phyloP scores from a whole-genome alignment of 345 rosid species.

The Citropsis articulata region DNA sequence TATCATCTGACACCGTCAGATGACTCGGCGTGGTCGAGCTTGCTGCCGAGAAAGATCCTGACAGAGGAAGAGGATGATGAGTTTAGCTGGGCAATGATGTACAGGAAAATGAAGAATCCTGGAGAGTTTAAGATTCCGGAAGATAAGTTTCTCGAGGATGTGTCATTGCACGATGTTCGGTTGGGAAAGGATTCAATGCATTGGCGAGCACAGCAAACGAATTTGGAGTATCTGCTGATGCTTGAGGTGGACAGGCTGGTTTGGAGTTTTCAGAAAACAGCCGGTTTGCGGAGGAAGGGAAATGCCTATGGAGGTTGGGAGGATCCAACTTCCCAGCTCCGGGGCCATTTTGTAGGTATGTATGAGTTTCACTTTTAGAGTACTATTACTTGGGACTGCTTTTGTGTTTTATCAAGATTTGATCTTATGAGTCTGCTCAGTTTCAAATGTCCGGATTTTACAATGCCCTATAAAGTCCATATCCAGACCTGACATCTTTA shows the following conservation, averaged over 20 bases:
- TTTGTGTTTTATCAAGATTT: too few species aligned
- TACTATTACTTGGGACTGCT: too few species aligned
- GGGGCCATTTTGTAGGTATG: slow-evolving; percentile 60
- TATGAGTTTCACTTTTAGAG: not conserved
- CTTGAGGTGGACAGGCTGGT: slow-evolving; percentile 46
- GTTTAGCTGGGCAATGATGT: slow-evolving; percentile 21
- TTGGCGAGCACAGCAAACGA: slow-evolving; percentile 54
- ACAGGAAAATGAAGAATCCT: not conserved
- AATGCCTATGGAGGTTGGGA: slow-evolving; percentile 55
- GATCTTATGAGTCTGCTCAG: too few species aligned
- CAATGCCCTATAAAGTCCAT: too few species aligned
- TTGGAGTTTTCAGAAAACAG: slow-evolving; percentile 54
- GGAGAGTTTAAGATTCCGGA: slow-evolving; percentile 7
- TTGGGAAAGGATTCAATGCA: slow-evolving; percentile 43
- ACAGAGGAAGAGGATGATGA: slow-evolving; percentile 35
- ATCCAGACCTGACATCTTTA: too few species aligned
- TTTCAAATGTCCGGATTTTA: too few species aligned
- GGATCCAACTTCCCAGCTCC: slow-evolving; percentile 29
- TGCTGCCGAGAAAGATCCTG: slow-evolving; percentile 43
- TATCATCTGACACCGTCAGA: slow-evolving; percentile 48
- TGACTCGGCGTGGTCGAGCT: slow-evolving; percentile 39
- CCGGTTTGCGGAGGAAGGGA: slow-evolving; percentile 41
- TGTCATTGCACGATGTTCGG: slow-evolving; percentile 44
- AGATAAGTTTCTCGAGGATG: slow-evolving; percentile 37
- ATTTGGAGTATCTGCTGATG: slow-evolving; percentile 49